Base-by-base conservation (phyloP, 78 protist species). In the Ministeria vibrans region DNA sequence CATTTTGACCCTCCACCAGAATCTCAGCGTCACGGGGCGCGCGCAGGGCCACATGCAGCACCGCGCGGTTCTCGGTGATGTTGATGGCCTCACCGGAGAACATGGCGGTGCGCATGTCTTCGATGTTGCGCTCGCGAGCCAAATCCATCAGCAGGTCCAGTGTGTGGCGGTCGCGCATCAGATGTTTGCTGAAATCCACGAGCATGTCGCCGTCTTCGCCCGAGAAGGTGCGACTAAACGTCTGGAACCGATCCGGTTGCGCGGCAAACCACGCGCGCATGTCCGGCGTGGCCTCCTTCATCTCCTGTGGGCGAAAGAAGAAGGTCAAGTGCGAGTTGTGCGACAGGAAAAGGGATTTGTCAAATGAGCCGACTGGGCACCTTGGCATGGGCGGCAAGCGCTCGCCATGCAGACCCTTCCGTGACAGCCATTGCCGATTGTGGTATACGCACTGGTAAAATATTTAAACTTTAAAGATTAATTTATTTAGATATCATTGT, bases 11-110 rank as follows among this genome's bases (percentile, higher is more conserved):
- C 64, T 93, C 99, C 13, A 93, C 96, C 23, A 66, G 2, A 70
- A 94, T 83, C 1, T 88, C 85, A 13, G 72, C 30, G 43, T 53
- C 71, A 77, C 86, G 15, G 34, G 88, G 85, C 77, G 88, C 88
- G 75, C 98, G 92, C 34, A 93, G 93, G 15, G 98, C 98, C 11
- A 86, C 74, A 79, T 96, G 99, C 25, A 94, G 93, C 30, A 94
- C 99, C 15, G 97, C 95, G 7, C 84, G 72, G 32, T 36, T 22
- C 75, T 96, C 99, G 38, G 99, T 96, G 34, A 76, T 28, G 86
- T 96, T 96, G 90, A 96, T 92, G 63, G 83, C 83, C 34, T 90
- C 96, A 22, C 97, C 99, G 32, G 27, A 4, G 71, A 94, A 92
- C 96, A 93, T 91, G 36, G 75, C 42, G 30, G 77, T 55, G 38